A percentile compares a stretch with the other conserved stretches of the same genome.
These are phyloP conservation scores for Akebia trifoliata DNA, from an alignment of 164 flowering plant species.

Conservation along the genomic window DNA sequence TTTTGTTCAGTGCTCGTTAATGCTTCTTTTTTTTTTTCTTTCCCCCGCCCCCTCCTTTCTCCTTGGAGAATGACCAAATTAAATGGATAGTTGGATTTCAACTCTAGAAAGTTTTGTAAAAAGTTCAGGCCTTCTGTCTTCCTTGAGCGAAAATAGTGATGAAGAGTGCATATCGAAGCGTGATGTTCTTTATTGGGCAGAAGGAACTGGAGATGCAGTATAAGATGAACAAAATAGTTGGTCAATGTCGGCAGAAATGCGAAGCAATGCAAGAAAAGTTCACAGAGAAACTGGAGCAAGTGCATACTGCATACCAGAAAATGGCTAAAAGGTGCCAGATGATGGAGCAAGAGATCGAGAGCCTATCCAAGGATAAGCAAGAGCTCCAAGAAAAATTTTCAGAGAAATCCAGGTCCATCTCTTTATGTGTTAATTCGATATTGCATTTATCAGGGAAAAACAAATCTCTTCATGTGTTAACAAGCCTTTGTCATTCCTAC, in stretches of 20 bases:
- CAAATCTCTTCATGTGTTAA: no score
- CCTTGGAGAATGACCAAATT: not conserved
- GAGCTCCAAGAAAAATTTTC: conserved; percentile 95
- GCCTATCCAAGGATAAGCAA: conserved; percentile 78
- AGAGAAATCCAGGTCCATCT: conserved; percentile 83
- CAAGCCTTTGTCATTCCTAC: no score
- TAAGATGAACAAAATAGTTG: conserved; percentile 81
- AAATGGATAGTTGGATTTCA: not conserved
- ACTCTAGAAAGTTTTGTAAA: no score
- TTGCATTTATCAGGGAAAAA: no score
- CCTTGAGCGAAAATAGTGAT: conserved; percentile 67
- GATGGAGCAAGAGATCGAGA: conserved; percentile 88
- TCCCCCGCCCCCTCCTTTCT: no score
- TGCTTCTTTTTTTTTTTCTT: no score
- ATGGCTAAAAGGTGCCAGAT: conserved; percentile 87
- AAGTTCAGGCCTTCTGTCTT: conserved; percentile 11
- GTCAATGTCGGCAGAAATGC: conserved; percentile 93
- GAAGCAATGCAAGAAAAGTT: conserved; percentile 88
- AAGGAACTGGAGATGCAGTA: conserved; percentile 92
- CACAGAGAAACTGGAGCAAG: conserved; percentile 86
- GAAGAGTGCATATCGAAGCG: conserved; percentile 92
- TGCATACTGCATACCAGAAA: conserved; percentile 90
- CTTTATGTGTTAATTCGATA: not conserved
- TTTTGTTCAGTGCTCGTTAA: no score
- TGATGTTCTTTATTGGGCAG: conserved; percentile 91